Base-by-base conservation (phyloP, 805 yeast genomes). In the Ogataea trehaloabstinens region DNA sequence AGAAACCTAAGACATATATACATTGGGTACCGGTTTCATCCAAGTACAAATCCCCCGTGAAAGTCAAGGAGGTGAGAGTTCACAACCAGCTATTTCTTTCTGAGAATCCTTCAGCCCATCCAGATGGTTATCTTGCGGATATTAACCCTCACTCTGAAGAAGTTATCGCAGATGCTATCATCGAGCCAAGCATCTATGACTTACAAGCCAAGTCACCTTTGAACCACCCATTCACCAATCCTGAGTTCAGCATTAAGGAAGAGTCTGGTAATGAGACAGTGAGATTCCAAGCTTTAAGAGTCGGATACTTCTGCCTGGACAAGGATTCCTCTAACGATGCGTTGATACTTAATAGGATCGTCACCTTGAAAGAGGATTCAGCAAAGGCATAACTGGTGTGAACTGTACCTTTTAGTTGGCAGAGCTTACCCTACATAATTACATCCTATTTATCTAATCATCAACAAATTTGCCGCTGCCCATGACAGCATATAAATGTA, bases 251-350 rank as follows among this genome's bases (percentile, higher is more conserved):
- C 56, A 83, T 89, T 49, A 71, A 75, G 51, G 97, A 93, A 61
- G 73, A 74, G 44, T 73, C 73, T 24, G 74, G 78, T 3, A 77
- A 80, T 32, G 95, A 90, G 62, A 76, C 90, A n/a, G 88, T 86
- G 22, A 79, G 99, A 65, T 93, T 93, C 88, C 99, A 93, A 70
- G 99, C 96, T 21, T 76, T 93, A 64, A 80, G 99, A 68, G 91
- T 87, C 32, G 99, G 99, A 21, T 93, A 93, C 66, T 93, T 89
- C 77, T 82, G 96, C 57, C 63, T 88, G 61, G 99, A 93, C 61
- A 77, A 74, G 51, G 97, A 91, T 48, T 67, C 86, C 40, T 66
- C 72, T 7, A 72, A 67, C 15, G 82, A 76, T 20, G 71, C 68
- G 42, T 66, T 90, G 47, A 74, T 93, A 24, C 70, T 93, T 60